Conservation (phyloP, 768 basidiomycete genomes). For the Suillus subluteus region DNA sequence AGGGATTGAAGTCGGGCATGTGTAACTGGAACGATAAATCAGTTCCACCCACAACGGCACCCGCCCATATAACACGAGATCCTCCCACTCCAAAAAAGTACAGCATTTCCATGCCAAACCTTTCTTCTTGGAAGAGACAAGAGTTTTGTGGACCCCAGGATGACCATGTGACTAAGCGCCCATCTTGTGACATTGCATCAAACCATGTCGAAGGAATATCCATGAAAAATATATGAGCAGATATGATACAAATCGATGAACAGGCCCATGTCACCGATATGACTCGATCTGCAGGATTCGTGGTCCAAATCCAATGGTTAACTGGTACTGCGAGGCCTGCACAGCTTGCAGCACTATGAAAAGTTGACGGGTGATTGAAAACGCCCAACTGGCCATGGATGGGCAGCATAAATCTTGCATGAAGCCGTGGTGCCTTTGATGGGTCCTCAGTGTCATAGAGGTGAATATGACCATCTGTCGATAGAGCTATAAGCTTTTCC, state of each 20-base stretch:
- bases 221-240: not conserved
- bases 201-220: not conserved
- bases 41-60: not conserved
- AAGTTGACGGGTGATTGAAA: not conserved
- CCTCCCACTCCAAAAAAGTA: not conserved
- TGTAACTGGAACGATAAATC: not conserved
- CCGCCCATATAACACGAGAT: not conserved
- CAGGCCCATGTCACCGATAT: not conserved
- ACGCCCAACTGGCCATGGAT: not conserved
- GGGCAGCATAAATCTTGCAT: not conserved
- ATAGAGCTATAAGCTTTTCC: not conserved
- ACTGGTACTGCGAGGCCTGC: not conserved
- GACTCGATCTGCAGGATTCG: not conserved
- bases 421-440: not conserved
- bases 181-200: not conserved
- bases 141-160: not conserved
- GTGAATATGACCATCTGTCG: not conserved
- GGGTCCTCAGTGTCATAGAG: not conserved
- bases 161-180: not conserved
- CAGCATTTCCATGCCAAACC: not conserved
- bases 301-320: not conserved
- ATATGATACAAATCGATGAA: not conserved
- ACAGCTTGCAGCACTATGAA: not conserved
- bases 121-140: not conserved
- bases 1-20: not conserved